Percentiles rank a stretch among this genome's conserved stretches.
Evolutionary conservation across 2,329 filamentous ascomycete genomes (phyloP).

Genomic region (Seiridium cupressi): DNA sequence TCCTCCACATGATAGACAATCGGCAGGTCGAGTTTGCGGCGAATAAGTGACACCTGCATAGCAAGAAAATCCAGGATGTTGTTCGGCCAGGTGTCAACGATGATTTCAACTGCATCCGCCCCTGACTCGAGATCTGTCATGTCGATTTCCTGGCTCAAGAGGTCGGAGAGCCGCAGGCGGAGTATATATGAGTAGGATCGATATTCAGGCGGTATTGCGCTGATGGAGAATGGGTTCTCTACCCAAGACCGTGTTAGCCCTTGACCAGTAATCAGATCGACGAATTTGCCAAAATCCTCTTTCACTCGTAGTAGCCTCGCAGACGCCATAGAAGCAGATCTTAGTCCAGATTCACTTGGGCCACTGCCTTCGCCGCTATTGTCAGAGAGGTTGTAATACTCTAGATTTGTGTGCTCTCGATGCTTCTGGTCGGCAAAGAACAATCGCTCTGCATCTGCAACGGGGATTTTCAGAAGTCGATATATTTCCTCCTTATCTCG

Average conservation of each 20-base stretch:
- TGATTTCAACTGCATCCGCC: conserved; percentile 59
- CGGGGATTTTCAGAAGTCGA: conserved; percentile 47
- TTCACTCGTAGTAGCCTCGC: conserved; percentile 58
- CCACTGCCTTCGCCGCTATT: conserved; percentile 30
- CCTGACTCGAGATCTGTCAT: conserved; percentile 54
- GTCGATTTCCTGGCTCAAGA: conserved; percentile 51
- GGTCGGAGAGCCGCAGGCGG: conserved; percentile 57
- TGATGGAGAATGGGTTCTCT: conserved; percentile 59
- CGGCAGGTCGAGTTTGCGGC: conserved; percentile 53
- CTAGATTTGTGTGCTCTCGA: conserved; percentile 64
- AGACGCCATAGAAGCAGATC: conserved; percentile 47
- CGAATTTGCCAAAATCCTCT: conserved; percentile 58
- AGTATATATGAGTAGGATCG: conserved; percentile 61
- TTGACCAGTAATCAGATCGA: conserved; percentile 55
- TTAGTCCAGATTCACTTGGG: conserved; percentile 29
- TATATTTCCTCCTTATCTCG: conserved; percentile 64
- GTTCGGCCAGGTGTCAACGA: conserved; percentile 55
- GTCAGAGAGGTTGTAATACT: conserved; percentile 68
- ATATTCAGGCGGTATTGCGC: conserved; percentile 57
- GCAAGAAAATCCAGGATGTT: conserved; percentile 48
- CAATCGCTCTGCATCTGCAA: conserved; percentile 52
- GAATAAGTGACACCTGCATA: conserved; percentile 54
- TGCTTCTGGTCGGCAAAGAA: conserved; percentile 55
- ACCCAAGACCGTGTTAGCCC: conserved; percentile 49
- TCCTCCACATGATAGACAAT: conserved; percentile 59